Conservation (phyloP, 78 protist species). For the Dictyostelium purpureum region DNA sequence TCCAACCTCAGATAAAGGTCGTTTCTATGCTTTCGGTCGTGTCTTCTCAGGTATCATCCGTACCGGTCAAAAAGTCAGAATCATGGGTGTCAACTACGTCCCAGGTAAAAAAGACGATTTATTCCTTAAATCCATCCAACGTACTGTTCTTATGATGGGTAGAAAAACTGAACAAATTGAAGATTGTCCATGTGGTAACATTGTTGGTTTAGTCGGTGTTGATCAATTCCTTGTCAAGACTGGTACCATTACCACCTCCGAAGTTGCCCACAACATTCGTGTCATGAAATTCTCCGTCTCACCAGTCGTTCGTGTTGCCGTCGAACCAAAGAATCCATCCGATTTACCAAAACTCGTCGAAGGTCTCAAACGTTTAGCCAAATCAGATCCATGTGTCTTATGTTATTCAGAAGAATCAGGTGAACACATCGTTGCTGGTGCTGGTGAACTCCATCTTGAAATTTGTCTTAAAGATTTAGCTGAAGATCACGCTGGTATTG, state of each 20-base stretch:
- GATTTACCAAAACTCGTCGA: conserved; percentile 99
- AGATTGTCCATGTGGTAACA: conserved; percentile 98
- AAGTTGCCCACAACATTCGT: conserved; percentile 92
- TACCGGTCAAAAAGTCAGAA: conserved; percentile 97
- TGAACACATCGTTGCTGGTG: conserved; percentile 99
- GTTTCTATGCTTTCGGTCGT: conserved; percentile 99
- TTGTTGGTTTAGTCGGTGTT: conserved; percentile 97
- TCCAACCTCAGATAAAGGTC: conserved; percentile 98
- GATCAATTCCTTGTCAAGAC: conserved; percentile 99
- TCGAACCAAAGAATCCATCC: conserved; percentile 97
- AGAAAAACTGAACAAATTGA: conserved; percentile 95
- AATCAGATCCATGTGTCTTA: conserved; percentile 96
- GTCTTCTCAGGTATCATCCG: conserved; percentile 98
- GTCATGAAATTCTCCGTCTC: conserved; percentile 99
- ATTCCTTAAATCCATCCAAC: conserved; percentile 97
- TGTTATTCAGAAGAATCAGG: conserved; percentile 97
- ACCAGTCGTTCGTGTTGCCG: conserved; percentile 99
- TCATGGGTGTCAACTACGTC: conserved; percentile 98
- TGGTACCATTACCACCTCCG: conserved; percentile 98
- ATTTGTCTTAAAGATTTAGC: conserved; percentile 99
- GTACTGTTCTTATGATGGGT: conserved; percentile 99
- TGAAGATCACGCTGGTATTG: conserved; percentile 95
- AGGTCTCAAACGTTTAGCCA: conserved; percentile 98
- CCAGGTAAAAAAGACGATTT: conserved; percentile 98
- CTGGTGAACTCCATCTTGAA: conserved; percentile 99